Percentiles rank a stretch among this genome's conserved stretches.
Evolutionary conservation across 768 basidiomycete species (phyloP).

Genomic region (Rhodotorula kratochvilovae): DNA sequence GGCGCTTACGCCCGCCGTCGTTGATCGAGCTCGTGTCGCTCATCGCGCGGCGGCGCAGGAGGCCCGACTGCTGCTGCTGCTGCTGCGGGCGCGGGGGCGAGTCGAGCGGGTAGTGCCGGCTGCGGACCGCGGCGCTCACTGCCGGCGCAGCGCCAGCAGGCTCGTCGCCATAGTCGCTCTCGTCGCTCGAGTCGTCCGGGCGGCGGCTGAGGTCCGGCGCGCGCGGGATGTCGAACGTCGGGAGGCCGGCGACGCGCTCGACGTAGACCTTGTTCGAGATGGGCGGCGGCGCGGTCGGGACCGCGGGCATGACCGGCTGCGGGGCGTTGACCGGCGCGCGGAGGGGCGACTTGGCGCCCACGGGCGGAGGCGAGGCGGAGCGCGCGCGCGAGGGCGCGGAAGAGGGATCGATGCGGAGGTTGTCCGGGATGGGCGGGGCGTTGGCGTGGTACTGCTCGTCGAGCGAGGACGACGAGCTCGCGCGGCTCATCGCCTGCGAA

Average conservation of each 20-base stretch:
- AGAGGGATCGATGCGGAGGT: background rate
- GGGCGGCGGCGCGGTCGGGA: slow-evolving; percentile 27
- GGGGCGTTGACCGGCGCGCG: background rate
- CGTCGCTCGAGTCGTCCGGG: slow-evolving; percentile 9
- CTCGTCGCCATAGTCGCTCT: slow-evolving; percentile 15
- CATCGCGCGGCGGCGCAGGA: slow-evolving; percentile 14
- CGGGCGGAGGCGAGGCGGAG: background rate
- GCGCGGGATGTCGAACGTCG: slow-evolving; percentile 33
- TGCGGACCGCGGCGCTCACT: background rate
- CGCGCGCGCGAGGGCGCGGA: background rate
- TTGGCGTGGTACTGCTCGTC: slow-evolving; percentile 4
- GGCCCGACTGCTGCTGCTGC: background rate
- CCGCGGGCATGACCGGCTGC: slow-evolving; percentile 27
- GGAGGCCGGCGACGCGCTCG: slow-evolving; percentile 18
- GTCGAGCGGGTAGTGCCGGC: slow-evolving; percentile 5
- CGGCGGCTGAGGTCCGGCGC: slow-evolving; percentile 30
- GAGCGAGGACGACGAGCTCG: slow-evolving; percentile 26
- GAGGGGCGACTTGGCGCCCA: background rate
- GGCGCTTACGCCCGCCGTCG: slow-evolving; percentile 15
- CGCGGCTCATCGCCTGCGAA: slow-evolving; percentile 35
- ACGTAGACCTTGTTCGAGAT: slow-evolving; percentile 15
- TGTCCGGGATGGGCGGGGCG: background rate
- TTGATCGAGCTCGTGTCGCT: slow-evolving; percentile 26
- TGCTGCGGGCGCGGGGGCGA: slow-evolving; percentile 1
- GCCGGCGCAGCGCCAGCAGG: background rate